Conservation (phyloP, 345 rosid genomes). For the Sonneratia caseolaris region DNA sequence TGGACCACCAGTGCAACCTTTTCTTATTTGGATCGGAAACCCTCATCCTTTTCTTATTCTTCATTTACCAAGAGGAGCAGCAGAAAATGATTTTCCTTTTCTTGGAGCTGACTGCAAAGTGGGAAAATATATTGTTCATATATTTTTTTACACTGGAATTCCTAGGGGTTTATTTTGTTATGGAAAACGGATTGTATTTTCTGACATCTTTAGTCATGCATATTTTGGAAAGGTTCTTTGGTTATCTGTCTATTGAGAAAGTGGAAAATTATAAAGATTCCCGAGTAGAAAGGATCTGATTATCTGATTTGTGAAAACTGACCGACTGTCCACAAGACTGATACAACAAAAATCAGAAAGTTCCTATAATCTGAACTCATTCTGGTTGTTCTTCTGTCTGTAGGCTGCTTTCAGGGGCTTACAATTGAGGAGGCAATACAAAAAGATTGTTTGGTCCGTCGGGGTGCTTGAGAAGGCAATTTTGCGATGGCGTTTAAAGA, state of each 20-base stretch:
- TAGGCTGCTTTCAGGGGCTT: slow-evolving; percentile 83
- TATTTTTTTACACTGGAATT: neutral
- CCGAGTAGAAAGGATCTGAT: neutral
- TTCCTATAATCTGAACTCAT: neutral
- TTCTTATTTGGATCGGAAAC: no score
- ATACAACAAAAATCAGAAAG: neutral
- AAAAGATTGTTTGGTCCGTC: slow-evolving; percentile 80
- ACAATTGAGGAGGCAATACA: slow-evolving; percentile 72
- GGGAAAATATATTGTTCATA: no score
- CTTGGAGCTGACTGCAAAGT: no score
- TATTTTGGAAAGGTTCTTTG: neutral
- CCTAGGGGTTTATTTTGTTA: no score
- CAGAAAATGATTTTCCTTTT: no score
- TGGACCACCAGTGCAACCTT: no score
- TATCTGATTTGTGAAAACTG: neutral
- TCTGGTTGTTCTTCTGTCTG: neutral
- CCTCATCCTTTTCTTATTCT: no score
- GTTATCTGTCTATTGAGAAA: neutral
- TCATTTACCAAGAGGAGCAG: no score
- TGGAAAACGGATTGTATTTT: neutral
- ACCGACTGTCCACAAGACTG: neutral
- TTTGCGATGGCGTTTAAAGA: slow-evolving; percentile 80
- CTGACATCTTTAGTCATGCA: neutral
- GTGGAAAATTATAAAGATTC: neutral
- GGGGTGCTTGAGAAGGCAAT: slow-evolving; percentile 91